Evolutionary conservation across 352 stramenopile genomes (phyloP).

Genomic region (Pythium myriotylum): DNA sequence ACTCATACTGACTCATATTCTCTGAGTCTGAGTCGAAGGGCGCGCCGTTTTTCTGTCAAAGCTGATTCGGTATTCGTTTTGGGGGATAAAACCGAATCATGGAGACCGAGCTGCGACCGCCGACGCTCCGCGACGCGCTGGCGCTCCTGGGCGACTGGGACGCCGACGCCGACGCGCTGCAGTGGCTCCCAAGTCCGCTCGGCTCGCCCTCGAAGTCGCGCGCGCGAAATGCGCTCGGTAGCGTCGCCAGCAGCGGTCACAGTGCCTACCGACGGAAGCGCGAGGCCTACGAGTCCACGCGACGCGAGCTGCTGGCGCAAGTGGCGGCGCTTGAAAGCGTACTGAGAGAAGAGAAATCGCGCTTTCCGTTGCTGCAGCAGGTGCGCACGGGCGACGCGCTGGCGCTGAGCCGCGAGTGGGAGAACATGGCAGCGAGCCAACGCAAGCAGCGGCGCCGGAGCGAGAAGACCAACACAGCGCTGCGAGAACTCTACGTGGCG

Average conservation of each 20-base stretch:
- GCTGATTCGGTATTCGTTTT: too few relatives aligned
- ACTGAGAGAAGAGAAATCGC: background rate
- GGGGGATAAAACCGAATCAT: too few relatives aligned
- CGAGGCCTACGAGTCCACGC: slow-evolving; percentile 1
- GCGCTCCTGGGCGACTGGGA: slow-evolving; percentile 12
- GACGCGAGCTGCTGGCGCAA: background rate
- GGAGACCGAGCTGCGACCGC: too few relatives aligned
- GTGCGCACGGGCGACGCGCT: slow-evolving; percentile 2
- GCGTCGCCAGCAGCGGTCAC: background rate
- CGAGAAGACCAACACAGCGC: background rate
- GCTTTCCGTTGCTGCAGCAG: background rate
- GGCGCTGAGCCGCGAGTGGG: slow-evolving; percentile 10
- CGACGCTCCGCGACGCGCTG: background rate
- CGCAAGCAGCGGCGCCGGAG: background rate
- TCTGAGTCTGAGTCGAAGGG: too few relatives aligned
- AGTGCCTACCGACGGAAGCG: slow-evolving; percentile 9
- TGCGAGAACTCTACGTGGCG: background rate
- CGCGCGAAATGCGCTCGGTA: background rate
- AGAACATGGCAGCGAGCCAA: slow-evolving; percentile 3
- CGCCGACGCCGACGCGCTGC: background rate
- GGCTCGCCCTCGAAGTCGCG: background rate
- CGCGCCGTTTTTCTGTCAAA: too few relatives aligned
- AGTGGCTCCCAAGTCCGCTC: background rate
- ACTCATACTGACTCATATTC: slow-evolving; percentile 1
- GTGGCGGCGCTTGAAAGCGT: background rate